Percentiles rank a stretch among this genome's conserved stretches.
phyloP scores from a whole-genome alignment of 2,329 filamentous ascomycete genomes.

The Rachicladosporium sp. region DNA sequence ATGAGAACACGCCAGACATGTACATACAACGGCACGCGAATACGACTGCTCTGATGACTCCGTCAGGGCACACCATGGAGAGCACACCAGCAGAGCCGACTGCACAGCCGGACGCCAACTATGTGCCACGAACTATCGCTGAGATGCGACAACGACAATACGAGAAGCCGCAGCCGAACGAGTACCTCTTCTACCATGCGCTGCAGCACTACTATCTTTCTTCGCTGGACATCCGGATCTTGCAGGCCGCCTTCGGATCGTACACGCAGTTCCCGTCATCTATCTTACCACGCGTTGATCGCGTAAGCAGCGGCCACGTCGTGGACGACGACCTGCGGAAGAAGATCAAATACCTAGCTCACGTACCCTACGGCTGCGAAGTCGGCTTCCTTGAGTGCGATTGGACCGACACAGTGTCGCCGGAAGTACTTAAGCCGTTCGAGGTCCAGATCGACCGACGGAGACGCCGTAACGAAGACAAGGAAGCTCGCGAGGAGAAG shows the following conservation, averaged over 20 bases:
- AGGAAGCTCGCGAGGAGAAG: conserved; percentile 75
- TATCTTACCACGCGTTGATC: conserved; percentile 75
- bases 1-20: conserved; percentile 39
- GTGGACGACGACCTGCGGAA: conserved; percentile 76
- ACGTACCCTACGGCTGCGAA: conserved; percentile 81
- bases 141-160: conserved; percentile 34
- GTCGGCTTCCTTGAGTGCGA: conserved; percentile 88
- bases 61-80: conserved; percentile 9
- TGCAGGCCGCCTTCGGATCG: conserved; percentile 76
- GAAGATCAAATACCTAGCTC: conserved; percentile 73
- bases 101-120: conserved; percentile 17
- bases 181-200: conserved; percentile 81
- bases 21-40: conserved; percentile 25
- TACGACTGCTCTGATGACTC: conserved; percentile 2
- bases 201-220: conserved; percentile 82
- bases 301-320: conserved; percentile 75
- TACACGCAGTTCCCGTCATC: conserved; percentile 76
- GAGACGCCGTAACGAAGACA: conserved; percentile 66
- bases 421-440: conserved; percentile 64
- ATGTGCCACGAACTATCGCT: conserved; percentile 30
- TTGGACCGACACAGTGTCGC: conserved; percentile 78
- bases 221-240: conserved; percentile 78
- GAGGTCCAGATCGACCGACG: conserved; percentile 63
- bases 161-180: conserved; percentile 34
- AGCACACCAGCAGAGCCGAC: conserved; percentile 13